phyloP scores from a whole-genome alignment of 306 rosid genomes.

The Canavalia gladiata region DNA sequence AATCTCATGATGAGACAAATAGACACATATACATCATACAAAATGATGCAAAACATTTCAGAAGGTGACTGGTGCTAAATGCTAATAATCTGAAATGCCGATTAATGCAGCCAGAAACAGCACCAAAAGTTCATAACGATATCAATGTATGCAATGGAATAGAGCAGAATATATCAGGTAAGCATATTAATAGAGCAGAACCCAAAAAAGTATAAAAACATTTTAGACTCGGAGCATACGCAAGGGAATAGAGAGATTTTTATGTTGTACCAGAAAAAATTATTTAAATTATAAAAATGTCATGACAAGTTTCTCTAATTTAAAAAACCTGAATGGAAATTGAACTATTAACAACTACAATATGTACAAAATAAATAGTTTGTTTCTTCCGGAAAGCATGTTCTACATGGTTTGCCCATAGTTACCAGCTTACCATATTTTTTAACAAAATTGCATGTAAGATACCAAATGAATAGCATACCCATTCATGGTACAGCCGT shows the following conservation, averaged over 20 bases:
- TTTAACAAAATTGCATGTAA: background rate
- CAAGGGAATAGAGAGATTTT: background rate
- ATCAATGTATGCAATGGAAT: background rate
- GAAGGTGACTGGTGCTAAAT: background rate
- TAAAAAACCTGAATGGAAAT: background rate
- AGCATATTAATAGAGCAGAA: constrained; percentile 29
- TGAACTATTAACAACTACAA: constrained; percentile 19
- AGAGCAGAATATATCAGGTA: constrained; percentile 13
- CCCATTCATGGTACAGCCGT: background rate
- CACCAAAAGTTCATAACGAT: background rate
- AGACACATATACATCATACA: background rate
- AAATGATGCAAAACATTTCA: background rate
- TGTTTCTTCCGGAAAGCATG: constrained; percentile 6
- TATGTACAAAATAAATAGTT: background rate
- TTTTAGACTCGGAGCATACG: constrained; percentile 24
- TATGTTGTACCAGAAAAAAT: background rate
- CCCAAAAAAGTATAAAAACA: background rate
- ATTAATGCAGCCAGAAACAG: constrained; percentile 33
- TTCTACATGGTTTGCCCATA: background rate
- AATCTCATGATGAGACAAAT: background rate
- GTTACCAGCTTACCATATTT: background rate
- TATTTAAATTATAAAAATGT: background rate
- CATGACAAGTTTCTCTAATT: background rate
- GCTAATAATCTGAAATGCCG: background rate
- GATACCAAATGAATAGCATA: background rate